Percentiles rank a stretch among this genome's conserved stretches.
Conservation (phyloP, 2,329 filamentous ascomycete species). For the Herpotrichia juniperi region DNA sequence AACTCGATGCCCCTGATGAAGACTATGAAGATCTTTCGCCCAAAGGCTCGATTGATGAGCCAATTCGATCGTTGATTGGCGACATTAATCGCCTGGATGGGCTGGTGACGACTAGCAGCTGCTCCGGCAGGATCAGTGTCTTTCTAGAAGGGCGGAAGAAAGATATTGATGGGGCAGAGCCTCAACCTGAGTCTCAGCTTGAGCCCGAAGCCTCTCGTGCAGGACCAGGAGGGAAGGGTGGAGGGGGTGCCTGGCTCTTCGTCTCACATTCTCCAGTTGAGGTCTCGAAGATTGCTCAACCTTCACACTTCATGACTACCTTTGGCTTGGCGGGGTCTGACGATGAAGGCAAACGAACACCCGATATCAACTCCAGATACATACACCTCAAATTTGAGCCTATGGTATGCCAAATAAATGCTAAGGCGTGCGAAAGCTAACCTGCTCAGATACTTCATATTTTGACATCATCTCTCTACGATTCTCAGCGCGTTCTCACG, state of each 20-base stretch:
- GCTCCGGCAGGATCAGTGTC: constrained; percentile 83
- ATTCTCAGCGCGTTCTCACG: constrained; percentile 77
- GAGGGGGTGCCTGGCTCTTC: constrained; percentile 78
- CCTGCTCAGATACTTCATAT: constrained; percentile 80
- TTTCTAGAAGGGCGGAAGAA: constrained; percentile 79
- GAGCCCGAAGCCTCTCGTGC: constrained; percentile 50
- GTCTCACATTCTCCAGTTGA: constrained; percentile 80
- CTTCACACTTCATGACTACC: constrained; percentile 21
- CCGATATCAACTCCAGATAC: constrained; percentile 47
- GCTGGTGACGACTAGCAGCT: constrained; percentile 91
- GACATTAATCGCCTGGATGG: constrained; percentile 77
- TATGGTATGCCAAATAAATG: constrained; percentile 68
- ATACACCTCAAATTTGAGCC: constrained; percentile 94
- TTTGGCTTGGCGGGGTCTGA: constrained; percentile 48
- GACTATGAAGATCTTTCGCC: constrained; percentile 85
- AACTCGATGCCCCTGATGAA: constrained; percentile 70
- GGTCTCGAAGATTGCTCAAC: constrained; percentile 15
- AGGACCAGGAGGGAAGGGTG: constrained; percentile 82
- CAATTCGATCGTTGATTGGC: constrained; percentile 76
- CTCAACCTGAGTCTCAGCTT: constrained; percentile 11
- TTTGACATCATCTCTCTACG: constrained; percentile 73
- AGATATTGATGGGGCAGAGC: constrained; percentile 11
- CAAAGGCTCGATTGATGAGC: constrained; percentile 83
- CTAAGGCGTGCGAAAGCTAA: constrained; percentile 26
- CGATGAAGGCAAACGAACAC: constrained; percentile 2